These are phyloP conservation scores for Lentinula aciculospora DNA, from an alignment of 768 basidiomycete genomes.

Conservation along the genomic window DNA sequence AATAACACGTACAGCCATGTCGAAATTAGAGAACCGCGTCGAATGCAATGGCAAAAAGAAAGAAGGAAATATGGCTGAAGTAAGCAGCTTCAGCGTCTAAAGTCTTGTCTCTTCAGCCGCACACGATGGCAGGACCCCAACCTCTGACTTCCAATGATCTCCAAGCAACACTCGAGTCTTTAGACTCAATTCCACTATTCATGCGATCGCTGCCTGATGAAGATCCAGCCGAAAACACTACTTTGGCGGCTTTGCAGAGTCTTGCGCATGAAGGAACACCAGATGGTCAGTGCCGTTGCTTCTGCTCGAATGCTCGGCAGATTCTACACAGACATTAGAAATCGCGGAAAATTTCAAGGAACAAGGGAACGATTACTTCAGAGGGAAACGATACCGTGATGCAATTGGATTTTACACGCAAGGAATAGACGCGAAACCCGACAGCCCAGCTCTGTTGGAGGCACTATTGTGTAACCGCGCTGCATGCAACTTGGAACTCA, in stretches of 20 bases:
- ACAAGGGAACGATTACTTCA: conserved; percentile 94
- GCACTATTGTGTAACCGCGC: conserved; percentile 85
- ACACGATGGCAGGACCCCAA: conserved; percentile 27
- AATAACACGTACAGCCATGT: conserved; percentile 7
- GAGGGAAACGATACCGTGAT: conserved; percentile 80
- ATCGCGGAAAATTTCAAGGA: conserved; percentile 90
- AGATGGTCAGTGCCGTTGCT: conserved; percentile 68
- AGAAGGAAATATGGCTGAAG: too few species aligned
- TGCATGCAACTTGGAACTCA: conserved; percentile 85
- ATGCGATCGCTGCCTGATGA: conserved; percentile 84
- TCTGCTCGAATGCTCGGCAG: not conserved
- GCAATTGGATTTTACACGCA: conserved; percentile 88
- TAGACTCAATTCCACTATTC: conserved; percentile 80
- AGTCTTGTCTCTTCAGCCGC: not conserved
- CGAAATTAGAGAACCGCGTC: not conserved
- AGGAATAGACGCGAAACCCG: conserved; percentile 80
- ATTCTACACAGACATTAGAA: conserved; percentile 41
- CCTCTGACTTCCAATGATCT: conserved; percentile 24
- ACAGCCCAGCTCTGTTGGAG: conserved; percentile 49
- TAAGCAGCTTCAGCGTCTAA: not conserved
- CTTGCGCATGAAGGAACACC: conserved; percentile 87
- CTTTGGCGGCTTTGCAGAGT: conserved; percentile 78
- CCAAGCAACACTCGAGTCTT: conserved; percentile 33
- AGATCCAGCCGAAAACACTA: conserved; percentile 49
- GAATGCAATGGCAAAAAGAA: not conserved